Percentiles rank a stretch among this genome's conserved stretches.
Conservation (phyloP, 1,284 basidiomycete genomes). For the Cryptococcus sp. region DNA sequence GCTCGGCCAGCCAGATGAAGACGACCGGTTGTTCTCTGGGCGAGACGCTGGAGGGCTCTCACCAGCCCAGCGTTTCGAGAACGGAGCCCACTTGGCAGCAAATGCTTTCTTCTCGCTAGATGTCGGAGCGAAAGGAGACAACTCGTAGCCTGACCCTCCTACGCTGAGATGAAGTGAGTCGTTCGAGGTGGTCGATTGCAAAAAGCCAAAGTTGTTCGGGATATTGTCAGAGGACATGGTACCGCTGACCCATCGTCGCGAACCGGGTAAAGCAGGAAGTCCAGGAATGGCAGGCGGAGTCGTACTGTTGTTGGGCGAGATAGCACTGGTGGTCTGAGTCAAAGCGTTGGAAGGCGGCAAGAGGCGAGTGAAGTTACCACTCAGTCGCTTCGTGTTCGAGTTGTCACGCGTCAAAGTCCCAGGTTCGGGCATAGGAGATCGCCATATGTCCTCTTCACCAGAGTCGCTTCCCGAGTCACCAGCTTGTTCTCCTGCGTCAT, state of each 20-base stretch:
- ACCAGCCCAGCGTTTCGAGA: constrained; percentile 33
- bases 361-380: not conserved
- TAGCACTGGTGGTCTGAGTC: not conserved
- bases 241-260: constrained; percentile 45
- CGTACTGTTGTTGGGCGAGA: constrained; percentile 2
- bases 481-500: not conserved
- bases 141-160: constrained; percentile 25
- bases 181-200: constrained; percentile 40
- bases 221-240: constrained; percentile 38
- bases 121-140: constrained; percentile 47
- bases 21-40: not conserved
- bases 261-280: constrained; percentile 22
- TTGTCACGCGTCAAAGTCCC: not conserved
- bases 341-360: not conserved
- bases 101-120: constrained; percentile 49
- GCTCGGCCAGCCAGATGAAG: not conserved
- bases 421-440: constrained; percentile 23
- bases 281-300: constrained; percentile 19
- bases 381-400: constrained; percentile 1
- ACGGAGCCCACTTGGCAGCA: constrained; percentile 44
- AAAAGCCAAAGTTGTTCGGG: constrained; percentile 22
- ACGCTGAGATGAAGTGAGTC: constrained; percentile 35
- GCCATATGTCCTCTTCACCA: constrained; percentile 30
- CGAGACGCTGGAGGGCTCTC: constrained; percentile 9
- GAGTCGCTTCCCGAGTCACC: constrained; percentile 36